phyloP scores from a whole-genome alignment of 768 basidiomycete species.

The Leccinum variicolor region DNA sequence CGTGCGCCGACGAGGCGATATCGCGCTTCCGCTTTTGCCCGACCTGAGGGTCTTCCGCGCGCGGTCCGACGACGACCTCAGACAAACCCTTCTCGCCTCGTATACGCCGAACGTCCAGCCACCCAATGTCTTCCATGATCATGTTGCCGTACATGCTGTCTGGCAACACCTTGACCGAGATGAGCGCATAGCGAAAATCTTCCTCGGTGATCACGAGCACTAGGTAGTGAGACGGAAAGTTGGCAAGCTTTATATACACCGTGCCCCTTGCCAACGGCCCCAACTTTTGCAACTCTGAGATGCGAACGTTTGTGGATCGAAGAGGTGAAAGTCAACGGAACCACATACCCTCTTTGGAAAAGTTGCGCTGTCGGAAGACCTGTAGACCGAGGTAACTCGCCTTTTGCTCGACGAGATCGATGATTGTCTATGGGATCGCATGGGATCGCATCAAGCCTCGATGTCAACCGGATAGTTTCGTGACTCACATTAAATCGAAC shows the following conservation, averaged over 20 bases:
- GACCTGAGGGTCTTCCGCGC: slow-evolving; percentile 15
- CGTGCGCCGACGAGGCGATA: neutral
- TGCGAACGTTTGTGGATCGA: neutral
- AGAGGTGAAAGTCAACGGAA: slow-evolving; percentile 2
- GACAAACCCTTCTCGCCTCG: slow-evolving; percentile 39
- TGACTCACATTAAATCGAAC: slow-evolving; percentile 61
- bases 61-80: slow-evolving; percentile 11
- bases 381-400: slow-evolving; percentile 82
- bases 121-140: slow-evolving; percentile 74
- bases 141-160: slow-evolving; percentile 58
- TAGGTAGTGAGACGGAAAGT: slow-evolving; percentile 79
- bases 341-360: slow-evolving; percentile 56
- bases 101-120: slow-evolving; percentile 72
- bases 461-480: neutral
- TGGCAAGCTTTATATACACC: slow-evolving; percentile 74
- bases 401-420: slow-evolving; percentile 79
- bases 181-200: slow-evolving; percentile 78
- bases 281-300: slow-evolving; percentile 65
- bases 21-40: slow-evolving; percentile 33
- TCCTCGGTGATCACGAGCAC: slow-evolving; percentile 79
- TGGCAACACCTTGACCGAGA: slow-evolving; percentile 55
- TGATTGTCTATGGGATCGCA: slow-evolving; percentile 65
- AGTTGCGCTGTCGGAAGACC: slow-evolving; percentile 65
- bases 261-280: slow-evolving; percentile 59
- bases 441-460: neutral